Conservation (phyloP, 805 yeast genomes). For the Lipomyces mesembrius region DNA sequence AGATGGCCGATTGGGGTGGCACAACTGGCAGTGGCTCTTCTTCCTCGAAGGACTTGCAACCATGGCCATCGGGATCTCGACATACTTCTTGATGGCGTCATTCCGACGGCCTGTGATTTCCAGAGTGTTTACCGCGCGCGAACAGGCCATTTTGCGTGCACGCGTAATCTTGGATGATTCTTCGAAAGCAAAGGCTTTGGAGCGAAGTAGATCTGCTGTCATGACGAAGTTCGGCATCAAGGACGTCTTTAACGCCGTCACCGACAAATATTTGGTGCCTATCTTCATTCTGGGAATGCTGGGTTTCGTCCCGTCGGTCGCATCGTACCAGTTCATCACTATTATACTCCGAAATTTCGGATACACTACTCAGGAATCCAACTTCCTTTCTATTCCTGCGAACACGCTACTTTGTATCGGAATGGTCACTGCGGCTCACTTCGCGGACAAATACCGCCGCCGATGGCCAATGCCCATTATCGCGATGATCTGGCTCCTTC, state of each 20-base stretch:
- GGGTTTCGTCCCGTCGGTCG: constrained; percentile 50
- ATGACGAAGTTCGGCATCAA: constrained; percentile 55
- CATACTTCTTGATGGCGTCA: constrained; percentile 57
- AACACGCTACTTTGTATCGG: constrained; percentile 38
- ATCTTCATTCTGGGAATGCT: constrained; percentile 55
- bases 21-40: constrained; percentile 71
- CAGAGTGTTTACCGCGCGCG: constrained; percentile 51
- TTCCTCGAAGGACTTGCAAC: constrained; percentile 64
- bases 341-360: constrained; percentile 55
- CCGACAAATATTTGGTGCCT: constrained; percentile 61
- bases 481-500: constrained; percentile 34
- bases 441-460: constrained; percentile 28
- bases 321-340: constrained; percentile 53
- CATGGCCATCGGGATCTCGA: constrained; percentile 53
- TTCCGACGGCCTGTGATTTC: constrained; percentile 36
- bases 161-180: constrained; percentile 67
- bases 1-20: constrained; percentile 52
- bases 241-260: constrained; percentile 50
- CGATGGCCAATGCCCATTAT: constrained; percentile 33
- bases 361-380: constrained; percentile 57
- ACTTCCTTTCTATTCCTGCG: constrained; percentile 59
- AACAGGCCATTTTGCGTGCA: constrained; percentile 62
- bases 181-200: constrained; percentile 58
- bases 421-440: constrained; percentile 40
- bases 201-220: constrained; percentile 46